phyloP scores from a whole-genome alignment of 345 rosid species.

The Moringa oleifera region DNA sequence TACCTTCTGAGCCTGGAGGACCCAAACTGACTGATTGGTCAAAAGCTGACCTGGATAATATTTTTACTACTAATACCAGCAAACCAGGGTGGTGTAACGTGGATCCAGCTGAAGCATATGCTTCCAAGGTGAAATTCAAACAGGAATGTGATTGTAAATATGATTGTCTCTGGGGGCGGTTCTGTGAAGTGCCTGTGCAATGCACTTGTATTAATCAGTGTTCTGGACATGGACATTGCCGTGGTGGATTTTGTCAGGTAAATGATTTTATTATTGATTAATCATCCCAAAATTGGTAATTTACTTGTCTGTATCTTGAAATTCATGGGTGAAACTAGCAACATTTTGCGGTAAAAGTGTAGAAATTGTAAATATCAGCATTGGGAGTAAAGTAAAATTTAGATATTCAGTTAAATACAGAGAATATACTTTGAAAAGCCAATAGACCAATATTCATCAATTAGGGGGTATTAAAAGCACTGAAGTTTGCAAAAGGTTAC shows the following conservation, averaged over 20 bases:
- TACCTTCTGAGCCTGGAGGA: constrained; percentile 58
- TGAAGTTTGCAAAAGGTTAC: background rate
- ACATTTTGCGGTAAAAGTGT: too few species aligned
- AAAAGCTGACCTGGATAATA: constrained; percentile 68
- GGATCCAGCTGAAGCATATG: constrained; percentile 77
- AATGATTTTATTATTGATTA: constrained; percentile 3
- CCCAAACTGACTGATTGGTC: constrained; percentile 68
- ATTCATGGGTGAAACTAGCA: too few species aligned
- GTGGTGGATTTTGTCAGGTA: constrained; percentile 97
- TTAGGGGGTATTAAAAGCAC: background rate
- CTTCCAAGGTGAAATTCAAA: constrained; percentile 50
- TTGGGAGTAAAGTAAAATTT: too few species aligned
- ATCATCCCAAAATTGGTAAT: background rate
- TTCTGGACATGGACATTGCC: constrained; percentile 81
- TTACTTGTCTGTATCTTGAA: background rate
- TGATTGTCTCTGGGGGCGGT: constrained; percentile 75
- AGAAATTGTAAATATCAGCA: too few species aligned
- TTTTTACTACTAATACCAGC: constrained; percentile 71
- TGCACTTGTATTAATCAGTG: constrained; percentile 85
- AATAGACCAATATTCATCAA: background rate
- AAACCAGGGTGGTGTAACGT: constrained; percentile 95
- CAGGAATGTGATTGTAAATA: constrained; percentile 95
- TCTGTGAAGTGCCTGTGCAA: constrained; percentile 83
- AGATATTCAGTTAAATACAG: too few species aligned
- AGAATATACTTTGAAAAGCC: too few species aligned